phyloP scores from a whole-genome alignment of 345 rosid species.

The Corymbia maculata region DNA sequence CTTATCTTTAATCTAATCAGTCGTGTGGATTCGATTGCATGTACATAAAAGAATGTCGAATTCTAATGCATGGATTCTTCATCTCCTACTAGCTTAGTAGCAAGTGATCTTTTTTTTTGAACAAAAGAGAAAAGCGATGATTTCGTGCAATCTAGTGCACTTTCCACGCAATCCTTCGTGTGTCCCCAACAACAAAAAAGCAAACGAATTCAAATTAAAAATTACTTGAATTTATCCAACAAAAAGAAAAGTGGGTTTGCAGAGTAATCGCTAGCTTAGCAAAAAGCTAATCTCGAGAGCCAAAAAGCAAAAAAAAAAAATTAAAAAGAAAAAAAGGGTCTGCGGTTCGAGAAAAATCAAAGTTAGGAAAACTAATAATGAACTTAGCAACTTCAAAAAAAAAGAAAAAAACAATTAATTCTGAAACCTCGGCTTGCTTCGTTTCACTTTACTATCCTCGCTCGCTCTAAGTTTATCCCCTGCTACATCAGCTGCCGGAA shows the following conservation, averaged over 20 bases:
- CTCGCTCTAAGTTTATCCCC: not conserved
- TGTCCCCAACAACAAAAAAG: not conserved
- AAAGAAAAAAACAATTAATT: not conserved
- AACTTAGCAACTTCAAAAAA: not conserved
- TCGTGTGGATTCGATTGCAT: not conserved
- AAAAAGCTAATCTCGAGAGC: not conserved
- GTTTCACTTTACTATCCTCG: not conserved
- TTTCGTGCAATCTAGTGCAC: not conserved
- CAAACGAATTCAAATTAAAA: not conserved
- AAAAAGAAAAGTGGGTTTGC: not conserved
- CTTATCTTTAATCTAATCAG: not conserved
- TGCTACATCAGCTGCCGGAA: conserved; percentile 64
- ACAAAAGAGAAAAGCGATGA: not conserved
- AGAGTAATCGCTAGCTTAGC: not conserved
- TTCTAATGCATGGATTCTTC: not conserved
- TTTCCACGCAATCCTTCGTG: not conserved
- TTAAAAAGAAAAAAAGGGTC: not conserved
- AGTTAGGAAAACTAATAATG: not conserved
- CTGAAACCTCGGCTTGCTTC: not conserved
- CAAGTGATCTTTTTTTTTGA: not conserved
- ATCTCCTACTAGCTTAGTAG: not conserved
- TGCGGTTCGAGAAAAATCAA: not conserved
- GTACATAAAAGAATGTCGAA: not conserved
- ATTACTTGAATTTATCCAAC: not conserved
- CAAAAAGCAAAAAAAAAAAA: not conserved